Percentiles rank a stretch among this genome's conserved stretches.
Conservation (phyloP, 2,329 filamentous ascomycete species). For the Beauveria sp. region DNA sequence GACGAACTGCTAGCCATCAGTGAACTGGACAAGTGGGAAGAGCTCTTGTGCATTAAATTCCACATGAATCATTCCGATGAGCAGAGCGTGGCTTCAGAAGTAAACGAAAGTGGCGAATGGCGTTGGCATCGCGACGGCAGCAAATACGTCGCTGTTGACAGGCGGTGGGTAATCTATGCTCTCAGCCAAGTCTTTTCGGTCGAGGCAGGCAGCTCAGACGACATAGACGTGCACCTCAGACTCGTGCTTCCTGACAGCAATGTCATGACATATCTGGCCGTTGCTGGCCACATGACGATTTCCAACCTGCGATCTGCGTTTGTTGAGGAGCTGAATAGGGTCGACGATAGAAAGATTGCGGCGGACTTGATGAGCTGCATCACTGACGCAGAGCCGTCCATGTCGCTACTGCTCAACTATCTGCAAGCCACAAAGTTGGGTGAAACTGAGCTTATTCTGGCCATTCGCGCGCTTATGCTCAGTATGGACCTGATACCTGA, state of each 20-base stretch:
- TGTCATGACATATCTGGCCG: constrained; percentile 50
- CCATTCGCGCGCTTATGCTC: constrained; percentile 58
- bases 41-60: constrained; percentile 41
- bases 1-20: constrained; percentile 39
- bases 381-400: constrained; percentile 57
- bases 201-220: constrained; percentile 34
- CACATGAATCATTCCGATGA: constrained; percentile 24
- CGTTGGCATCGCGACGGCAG: constrained; percentile 36
- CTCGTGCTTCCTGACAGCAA: constrained; percentile 43
- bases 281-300: constrained; percentile 52
- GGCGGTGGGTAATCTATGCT: constrained; percentile 56
- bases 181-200: constrained; percentile 56
- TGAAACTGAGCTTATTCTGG: constrained; percentile 57
- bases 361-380: constrained; percentile 57
- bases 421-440: constrained; percentile 59
- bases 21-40: constrained; percentile 43
- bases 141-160: constrained; percentile 49
- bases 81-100: constrained; percentile 11
- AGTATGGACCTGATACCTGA: constrained; percentile 56
- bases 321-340: constrained; percentile 36
- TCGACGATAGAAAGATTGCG: constrained; percentile 40
- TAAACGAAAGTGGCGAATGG: constrained; percentile 37
- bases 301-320: constrained; percentile 53
- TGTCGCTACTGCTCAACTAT: constrained; percentile 59
- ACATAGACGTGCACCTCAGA: constrained; percentile 24